Evolutionary conservation across 148 eudicot genomes (phyloP).

Genomic region (Silene conica): DNA sequence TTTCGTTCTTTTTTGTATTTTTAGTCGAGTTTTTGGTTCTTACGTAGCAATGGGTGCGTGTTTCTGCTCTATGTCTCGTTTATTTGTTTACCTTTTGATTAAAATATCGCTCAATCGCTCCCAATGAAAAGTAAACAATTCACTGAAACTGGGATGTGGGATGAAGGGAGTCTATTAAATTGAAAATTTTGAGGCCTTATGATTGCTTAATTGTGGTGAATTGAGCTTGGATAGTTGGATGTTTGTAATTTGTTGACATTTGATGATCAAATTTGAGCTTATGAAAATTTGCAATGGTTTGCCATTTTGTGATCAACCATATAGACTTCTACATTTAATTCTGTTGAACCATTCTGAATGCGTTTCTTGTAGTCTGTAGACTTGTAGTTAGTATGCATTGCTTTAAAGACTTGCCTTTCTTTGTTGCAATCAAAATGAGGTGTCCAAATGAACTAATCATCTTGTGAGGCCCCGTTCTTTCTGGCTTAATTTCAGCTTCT

Average conservation of each 20-base stretch:
- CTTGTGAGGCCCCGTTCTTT: too few species aligned
- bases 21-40: not conserved
- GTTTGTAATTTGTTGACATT: not conserved
- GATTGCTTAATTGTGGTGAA: not conserved
- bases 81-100: too few species aligned
- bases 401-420: not conserved
- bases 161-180: not conserved
- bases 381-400: not conserved
- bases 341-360: not conserved
- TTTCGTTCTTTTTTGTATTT: not conserved
- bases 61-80: not conserved
- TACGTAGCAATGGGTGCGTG: not conserved
- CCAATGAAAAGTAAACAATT: too few species aligned
- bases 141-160: too few species aligned
- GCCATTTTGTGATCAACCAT: not conserved
- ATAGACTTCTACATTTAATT: not conserved
- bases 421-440: not conserved
- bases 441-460: not conserved
- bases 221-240: not conserved
- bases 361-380: not conserved
- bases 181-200: not conserved
- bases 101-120: too few species aligned
- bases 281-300: not conserved
- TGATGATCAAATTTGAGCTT: not conserved
- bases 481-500: too few species aligned